phyloP scores from a whole-genome alignment of 129 eudicot species.

The Calendula officinalis region DNA sequence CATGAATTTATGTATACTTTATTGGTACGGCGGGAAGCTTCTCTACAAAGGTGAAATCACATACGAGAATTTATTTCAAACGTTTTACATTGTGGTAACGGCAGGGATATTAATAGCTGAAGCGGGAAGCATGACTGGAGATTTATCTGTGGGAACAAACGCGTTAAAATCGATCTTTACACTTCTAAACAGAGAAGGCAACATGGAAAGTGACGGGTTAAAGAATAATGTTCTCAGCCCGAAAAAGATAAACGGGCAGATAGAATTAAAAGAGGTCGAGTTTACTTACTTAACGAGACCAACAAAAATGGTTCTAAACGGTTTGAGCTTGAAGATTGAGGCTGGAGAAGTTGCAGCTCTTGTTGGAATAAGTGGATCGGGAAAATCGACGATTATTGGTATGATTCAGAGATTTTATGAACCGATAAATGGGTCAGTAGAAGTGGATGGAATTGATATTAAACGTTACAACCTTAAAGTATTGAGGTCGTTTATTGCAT shows the following conservation, averaged over 20 bases:
- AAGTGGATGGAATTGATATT: constrained; percentile 70
- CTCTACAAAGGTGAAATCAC: constrained; percentile 49
- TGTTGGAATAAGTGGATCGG: constrained; percentile 85
- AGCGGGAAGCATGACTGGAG: constrained; percentile 81
- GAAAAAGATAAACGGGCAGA: constrained; percentile 46
- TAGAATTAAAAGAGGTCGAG: constrained; percentile 57
- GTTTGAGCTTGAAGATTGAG: constrained; percentile 57
- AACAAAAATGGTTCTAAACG: constrained; percentile 45
- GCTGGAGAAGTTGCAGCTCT: constrained; percentile 75
- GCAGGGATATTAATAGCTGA: constrained; percentile 82
- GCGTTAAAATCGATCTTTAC: constrained; percentile 64
- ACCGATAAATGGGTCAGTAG: constrained; percentile 55
- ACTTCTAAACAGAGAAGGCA: constrained; percentile 44
- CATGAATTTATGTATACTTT: constrained; percentile 49
- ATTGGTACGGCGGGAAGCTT: constrained; percentile 89
- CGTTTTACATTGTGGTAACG: constrained; percentile 69
- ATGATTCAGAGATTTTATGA: constrained; percentile 74
- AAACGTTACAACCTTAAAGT: constrained; percentile 56
- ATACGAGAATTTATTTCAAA: constrained; percentile 57
- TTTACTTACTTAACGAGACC: constrained; percentile 70
- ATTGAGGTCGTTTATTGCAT: constrained; percentile 69
- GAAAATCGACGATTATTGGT: constrained; percentile 76
- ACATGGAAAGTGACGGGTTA: constrained; percentile 48
- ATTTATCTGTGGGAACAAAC: constrained; percentile 61
- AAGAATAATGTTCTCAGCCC: constrained; percentile 48